Percentiles rank a stretch among this genome's conserved stretches.
These are phyloP conservation scores for Colletotrichum karsti DNA, from an alignment of 2,329 filamentous ascomycete genomes.

Conservation along the genomic window DNA sequence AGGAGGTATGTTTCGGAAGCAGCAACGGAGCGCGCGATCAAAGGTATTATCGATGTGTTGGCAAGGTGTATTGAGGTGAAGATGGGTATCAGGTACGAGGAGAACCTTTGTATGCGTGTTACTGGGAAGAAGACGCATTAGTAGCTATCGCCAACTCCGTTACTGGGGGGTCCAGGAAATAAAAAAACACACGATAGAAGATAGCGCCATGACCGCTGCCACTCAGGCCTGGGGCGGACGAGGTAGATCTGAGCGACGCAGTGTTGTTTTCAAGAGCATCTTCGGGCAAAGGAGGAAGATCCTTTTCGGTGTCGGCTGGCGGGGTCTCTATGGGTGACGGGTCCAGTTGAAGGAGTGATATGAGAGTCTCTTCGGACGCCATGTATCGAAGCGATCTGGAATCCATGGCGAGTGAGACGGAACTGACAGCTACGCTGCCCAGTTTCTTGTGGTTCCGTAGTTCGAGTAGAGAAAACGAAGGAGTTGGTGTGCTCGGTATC, in stretches of 20 bases:
- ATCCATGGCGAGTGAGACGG: slow-evolving; percentile 16
- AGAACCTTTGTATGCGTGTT: slow-evolving; percentile 84
- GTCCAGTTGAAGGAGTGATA: slow-evolving; percentile 32
- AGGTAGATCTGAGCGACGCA: slow-evolving; percentile 49
- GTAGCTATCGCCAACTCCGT: neutral
- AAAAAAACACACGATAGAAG: slow-evolving; percentile 72
- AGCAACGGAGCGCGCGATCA: slow-evolving; percentile 75
- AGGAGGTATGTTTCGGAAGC: slow-evolving; percentile 87
- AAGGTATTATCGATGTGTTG: slow-evolving; percentile 84
- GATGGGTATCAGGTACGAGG: slow-evolving; percentile 82
- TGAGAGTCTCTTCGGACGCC: slow-evolving; percentile 30
- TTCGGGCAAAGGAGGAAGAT: slow-evolving; percentile 47
- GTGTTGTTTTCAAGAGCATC: slow-evolving; percentile 42
- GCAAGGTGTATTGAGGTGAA: slow-evolving; percentile 81
- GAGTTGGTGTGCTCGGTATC: neutral
- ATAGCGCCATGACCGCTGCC: slow-evolving; percentile 71
- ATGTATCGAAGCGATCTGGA: slow-evolving; percentile 24
- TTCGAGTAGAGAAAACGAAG: too few relatives aligned
- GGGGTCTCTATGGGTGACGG: slow-evolving; percentile 61
- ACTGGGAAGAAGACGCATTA: slow-evolving; percentile 55
- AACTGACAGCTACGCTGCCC: neutral
- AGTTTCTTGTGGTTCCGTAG: too few relatives aligned
- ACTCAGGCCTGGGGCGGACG: slow-evolving; percentile 64
- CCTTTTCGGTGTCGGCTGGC: slow-evolving; percentile 58
- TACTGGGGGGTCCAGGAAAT: too few relatives aligned